Evolutionary conservation across 768 basidiomycete species (phyloP).

Genomic region (Mycena maculata): DNA sequence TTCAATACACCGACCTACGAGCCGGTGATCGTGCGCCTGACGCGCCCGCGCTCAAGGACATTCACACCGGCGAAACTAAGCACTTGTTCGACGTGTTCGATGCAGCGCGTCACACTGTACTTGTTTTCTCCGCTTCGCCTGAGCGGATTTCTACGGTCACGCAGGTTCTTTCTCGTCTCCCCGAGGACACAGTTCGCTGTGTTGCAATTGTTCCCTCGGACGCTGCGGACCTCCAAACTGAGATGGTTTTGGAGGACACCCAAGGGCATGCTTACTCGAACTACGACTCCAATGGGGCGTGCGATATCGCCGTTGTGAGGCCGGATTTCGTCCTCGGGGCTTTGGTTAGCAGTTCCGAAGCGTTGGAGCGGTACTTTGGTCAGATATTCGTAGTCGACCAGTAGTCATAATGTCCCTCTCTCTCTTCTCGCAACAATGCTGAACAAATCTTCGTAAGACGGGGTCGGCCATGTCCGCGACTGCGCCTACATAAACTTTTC

Average conservation of each 20-base stretch:
- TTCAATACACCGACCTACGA: slow-evolving; percentile 10
- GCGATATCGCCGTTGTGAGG: background rate
- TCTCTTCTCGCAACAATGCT: too few relatives aligned
- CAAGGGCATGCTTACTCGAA: background rate
- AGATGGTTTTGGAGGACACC: background rate
- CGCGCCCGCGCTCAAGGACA: slow-evolving; percentile 45
- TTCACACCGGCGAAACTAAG: slow-evolving; percentile 4
- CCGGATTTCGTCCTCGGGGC: background rate
- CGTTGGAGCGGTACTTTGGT: background rate
- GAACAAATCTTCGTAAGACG: too few relatives aligned
- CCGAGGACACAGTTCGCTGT: slow-evolving; percentile 57
- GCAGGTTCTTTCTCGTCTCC: background rate
- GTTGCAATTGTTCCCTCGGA: slow-evolving; percentile 28
- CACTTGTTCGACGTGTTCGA: slow-evolving; percentile 44
- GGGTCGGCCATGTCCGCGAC: too few relatives aligned
- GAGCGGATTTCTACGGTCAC: background rate
- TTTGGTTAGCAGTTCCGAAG: background rate
- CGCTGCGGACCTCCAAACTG: background rate
- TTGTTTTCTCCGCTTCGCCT: slow-evolving; percentile 42
- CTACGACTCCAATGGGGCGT: background rate
- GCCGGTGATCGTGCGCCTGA: slow-evolving; percentile 44
- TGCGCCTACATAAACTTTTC: too few relatives aligned
- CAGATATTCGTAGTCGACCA: too few relatives aligned
- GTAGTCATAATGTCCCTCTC: too few relatives aligned
- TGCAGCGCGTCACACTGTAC: slow-evolving; percentile 47